Evolutionary conservation across 768 basidiomycete species (phyloP).

Genomic region (Boletales sp.): DNA sequence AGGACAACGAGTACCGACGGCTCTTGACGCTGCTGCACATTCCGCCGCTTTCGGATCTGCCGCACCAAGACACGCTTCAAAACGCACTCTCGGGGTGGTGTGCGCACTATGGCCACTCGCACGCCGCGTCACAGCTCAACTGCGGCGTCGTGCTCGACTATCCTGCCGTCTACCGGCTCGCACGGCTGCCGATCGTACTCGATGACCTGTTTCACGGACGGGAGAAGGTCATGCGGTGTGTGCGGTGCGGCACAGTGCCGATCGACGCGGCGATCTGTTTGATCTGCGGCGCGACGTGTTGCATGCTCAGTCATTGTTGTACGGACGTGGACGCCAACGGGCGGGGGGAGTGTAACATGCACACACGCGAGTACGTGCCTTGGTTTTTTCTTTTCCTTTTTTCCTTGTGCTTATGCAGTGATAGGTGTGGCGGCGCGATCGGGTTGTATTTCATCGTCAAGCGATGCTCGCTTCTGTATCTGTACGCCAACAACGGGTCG

Average conservation of each 20-base stretch:
- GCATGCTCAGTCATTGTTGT: conserved; percentile 93
- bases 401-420: neutral
- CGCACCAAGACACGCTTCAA: conserved; percentile 82
- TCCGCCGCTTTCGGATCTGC: conserved; percentile 74
- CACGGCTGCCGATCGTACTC: conserved; percentile 74
- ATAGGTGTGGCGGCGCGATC: conserved; percentile 84
- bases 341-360: conserved; percentile 93
- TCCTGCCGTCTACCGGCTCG: conserved; percentile 78
- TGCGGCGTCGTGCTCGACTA: conserved; percentile 81
- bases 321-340: conserved; percentile 51
- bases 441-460: conserved; percentile 92
- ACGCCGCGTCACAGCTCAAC: conserved; percentile 73
- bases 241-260: conserved; percentile 74
- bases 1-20: conserved; percentile 72
- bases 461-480: conserved; percentile 83
- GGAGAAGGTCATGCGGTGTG: conserved; percentile 71
- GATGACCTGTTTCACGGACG: conserved; percentile 80
- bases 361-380: conserved; percentile 73
- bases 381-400: conserved; percentile 32
- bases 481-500: conserved; percentile 86
- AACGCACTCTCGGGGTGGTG: conserved; percentile 90
- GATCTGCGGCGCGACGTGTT: conserved; percentile 83
- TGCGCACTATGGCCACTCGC: conserved; percentile 80
- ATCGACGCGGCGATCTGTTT: conserved; percentile 88
- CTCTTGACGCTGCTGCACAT: conserved; percentile 74